Percentiles rank a stretch among this genome's conserved stretches.
phyloP scores from a whole-genome alignment of 75 land plant genomes.

The Ceratopteris richardii region DNA sequence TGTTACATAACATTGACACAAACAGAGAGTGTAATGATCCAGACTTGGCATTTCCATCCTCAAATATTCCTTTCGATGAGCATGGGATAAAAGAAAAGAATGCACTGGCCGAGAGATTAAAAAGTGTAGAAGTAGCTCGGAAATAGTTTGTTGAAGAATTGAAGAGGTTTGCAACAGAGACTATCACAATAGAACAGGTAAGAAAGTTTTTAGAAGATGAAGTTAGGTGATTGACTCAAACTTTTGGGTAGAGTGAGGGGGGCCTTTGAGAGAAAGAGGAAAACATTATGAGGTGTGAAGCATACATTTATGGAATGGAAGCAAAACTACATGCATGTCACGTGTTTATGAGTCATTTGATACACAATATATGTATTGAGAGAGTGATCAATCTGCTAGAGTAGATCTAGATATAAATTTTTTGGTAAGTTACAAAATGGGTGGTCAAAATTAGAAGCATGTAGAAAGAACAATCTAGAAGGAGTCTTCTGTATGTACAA shows the following conservation, averaged over 20 bases:
- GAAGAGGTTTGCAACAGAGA: conserved; percentile 40
- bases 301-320: conserved; percentile 35
- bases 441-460: conserved; percentile 42
- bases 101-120: conserved; percentile 39
- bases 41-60: too few relatives aligned
- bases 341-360: conserved; percentile 53
- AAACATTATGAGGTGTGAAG: conserved; percentile 36
- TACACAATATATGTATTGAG: conserved; percentile 41
- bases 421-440: conserved; percentile 50
- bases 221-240: conserved; percentile 34
- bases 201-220: conserved; percentile 43
- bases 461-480: conserved; percentile 39
- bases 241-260: conserved; percentile 42
- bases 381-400: conserved; percentile 46
- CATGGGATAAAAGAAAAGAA: conserved; percentile 43
- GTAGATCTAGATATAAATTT: conserved; percentile 39
- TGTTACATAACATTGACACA: too few relatives aligned
- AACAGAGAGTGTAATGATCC: too few relatives aligned
- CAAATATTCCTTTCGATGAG: too few relatives aligned
- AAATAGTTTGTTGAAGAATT: conserved; percentile 37
- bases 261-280: conserved; percentile 41
- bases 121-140: conserved; percentile 39
- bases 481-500: conserved; percentile 48
- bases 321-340: conserved; percentile 40
- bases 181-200: conserved; percentile 34